phyloP scores from a whole-genome alignment of 192 early-diverging fungal genomes.

The Coemansia reversa region DNA sequence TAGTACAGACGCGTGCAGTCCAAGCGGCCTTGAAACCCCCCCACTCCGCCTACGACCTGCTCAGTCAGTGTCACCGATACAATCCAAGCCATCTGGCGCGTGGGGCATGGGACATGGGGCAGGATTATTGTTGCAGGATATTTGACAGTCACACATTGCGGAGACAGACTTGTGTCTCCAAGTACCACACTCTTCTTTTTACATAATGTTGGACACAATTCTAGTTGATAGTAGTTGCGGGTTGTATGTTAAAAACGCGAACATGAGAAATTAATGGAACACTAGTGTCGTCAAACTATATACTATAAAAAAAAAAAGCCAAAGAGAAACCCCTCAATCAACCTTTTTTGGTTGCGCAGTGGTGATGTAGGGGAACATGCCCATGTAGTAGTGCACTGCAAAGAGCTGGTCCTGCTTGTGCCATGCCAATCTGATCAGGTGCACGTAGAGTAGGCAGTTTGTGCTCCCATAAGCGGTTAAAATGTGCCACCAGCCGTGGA shows the following conservation, averaged over 20 bases:
- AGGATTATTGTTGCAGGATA: not conserved
- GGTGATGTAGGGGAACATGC: conserved; percentile 36
- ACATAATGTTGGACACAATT: not conserved
- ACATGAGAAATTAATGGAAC: no score
- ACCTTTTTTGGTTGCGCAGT: conserved; percentile 32
- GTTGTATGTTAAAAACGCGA: not conserved
- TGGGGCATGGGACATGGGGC: not conserved
- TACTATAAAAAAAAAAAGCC: conserved; percentile 3
- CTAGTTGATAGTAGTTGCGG: not conserved
- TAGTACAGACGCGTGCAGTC: not conserved
- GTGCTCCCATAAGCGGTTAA: conserved; percentile 52
- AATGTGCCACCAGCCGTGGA: conserved; percentile 66
- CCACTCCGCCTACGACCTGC: not conserved
- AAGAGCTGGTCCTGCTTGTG: conserved; percentile 43
- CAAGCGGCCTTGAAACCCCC: not conserved
- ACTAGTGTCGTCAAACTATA: not conserved
- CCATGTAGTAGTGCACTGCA: conserved; percentile 25
- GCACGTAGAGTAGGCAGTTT: conserved; percentile 47
- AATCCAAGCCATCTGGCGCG: not conserved
- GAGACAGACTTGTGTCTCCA: not conserved
- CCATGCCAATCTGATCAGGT: conserved; percentile 41
- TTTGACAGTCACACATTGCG: not conserved
- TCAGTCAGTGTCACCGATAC: not conserved
- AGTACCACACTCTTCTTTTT: not conserved
- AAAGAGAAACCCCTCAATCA: conserved; percentile 20